Conservation (phyloP, 768 basidiomycete genomes). For the Hericium erinaceus region DNA sequence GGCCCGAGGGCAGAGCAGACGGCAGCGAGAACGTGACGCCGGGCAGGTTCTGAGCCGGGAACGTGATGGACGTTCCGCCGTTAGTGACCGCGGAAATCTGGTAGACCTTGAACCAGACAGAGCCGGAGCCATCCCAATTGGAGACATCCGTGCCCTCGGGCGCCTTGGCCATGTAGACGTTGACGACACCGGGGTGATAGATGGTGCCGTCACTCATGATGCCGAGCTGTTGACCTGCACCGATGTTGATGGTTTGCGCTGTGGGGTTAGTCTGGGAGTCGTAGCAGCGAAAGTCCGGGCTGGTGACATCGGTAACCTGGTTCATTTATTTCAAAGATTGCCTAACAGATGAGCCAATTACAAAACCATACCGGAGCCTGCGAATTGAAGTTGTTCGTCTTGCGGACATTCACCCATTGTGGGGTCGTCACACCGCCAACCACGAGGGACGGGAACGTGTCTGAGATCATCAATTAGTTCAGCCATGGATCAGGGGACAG, state of each 20-base stretch:
- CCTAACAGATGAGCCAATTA: constrained; percentile 1
- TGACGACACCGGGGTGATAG: constrained; percentile 37
- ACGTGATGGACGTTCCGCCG: constrained; percentile 36
- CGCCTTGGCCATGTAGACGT: constrained; percentile 38
- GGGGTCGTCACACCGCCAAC: constrained; percentile 29
- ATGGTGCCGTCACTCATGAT: constrained; percentile 33
- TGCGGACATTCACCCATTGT: constrained; percentile 33
- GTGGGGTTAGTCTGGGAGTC: constrained; percentile 29
- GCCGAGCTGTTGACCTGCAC: constrained; percentile 36
- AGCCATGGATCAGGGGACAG: background rate
- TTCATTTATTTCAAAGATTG: background rate
- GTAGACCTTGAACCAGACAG: constrained; percentile 44
- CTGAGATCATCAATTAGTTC: constrained; percentile 14
- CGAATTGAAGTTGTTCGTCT: constrained; percentile 41
- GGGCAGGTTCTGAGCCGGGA: constrained; percentile 31
- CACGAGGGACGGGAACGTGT: constrained; percentile 37
- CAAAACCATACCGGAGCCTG: constrained; percentile 24
- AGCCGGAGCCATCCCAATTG: constrained; percentile 33
- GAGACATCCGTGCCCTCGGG: constrained; percentile 26
- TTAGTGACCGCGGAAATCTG: constrained; percentile 37
- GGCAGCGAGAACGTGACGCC: constrained; percentile 22
- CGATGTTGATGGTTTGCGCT: constrained; percentile 34
- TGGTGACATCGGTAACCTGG: constrained; percentile 38
- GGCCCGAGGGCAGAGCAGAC: constrained; percentile 30
- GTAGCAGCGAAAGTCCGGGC: constrained; percentile 40